Base-by-base conservation (phyloP, 2,329 filamentous ascomycete species). In the Lachnellula hyalina region DNA sequence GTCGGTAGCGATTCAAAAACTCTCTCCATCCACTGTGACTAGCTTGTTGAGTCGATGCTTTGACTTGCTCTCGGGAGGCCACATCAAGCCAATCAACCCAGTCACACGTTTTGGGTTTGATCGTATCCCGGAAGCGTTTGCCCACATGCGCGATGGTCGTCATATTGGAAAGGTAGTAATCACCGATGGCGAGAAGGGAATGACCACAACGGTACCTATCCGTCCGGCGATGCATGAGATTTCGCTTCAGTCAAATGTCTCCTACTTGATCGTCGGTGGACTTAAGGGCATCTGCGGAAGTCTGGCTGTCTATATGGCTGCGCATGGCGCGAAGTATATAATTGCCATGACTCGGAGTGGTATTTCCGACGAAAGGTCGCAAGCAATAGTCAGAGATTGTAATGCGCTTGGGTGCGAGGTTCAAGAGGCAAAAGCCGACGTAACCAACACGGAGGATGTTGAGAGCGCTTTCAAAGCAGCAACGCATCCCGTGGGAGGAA, bases 101-200 rank as follows among this genome's bases (percentile, higher is more conserved):
- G 36, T 55, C 25, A 56, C 47, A n/a, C 19, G 32, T 12, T 59
- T 58, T 15, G 42, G 47, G 17, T 61, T 59, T 71, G 51, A 65
- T 56, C 17, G 72, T 4, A 71, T 6, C 52, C 64, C 5, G 15
- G 56, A 54, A 38, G 59, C 56, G 34, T 50, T 63, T 8, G 11
- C 40, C 12, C 60, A 67, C 15, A 69, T 77, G 61, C 73, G 74
- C 49, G 65, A 62, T 34, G 73, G 73, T 0, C 60, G 66, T 1
- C 74, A 75, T 50, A 68, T 75, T 14, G 75, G 74, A 0, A 77
- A 77, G 51, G 66, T 76, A 5, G 67, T 75, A 4, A 57, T 61
- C 19, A 49, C 60, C 8, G 46, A 58, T 49, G 53, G 49, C 15
- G 28, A 32, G 8, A 8, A 51, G 17, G 25, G 19, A 9, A 46